phyloP scores from a whole-genome alignment of 176 grass and related monocot species.

The Saccharum officinarum region DNA sequence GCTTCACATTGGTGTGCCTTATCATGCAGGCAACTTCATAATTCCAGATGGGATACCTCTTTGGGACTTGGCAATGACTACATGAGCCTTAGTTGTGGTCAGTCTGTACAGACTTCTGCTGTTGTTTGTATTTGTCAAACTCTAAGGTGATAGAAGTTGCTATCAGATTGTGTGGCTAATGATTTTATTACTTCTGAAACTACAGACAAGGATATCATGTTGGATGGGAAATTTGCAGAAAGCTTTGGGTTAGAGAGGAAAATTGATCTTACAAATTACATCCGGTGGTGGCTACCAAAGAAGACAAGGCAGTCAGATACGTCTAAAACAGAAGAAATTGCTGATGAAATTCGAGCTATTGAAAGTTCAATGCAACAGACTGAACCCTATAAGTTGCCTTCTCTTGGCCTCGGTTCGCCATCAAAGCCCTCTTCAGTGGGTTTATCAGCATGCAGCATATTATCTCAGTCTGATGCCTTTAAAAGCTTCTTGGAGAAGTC shows the following conservation, averaged over 20 bases:
- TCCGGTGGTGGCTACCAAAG: constrained; percentile 94
- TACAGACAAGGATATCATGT: constrained; percentile 68
- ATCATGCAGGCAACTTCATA: constrained; percentile 75
- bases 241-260: constrained; percentile 75
- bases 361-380: constrained; percentile 70
- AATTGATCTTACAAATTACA: constrained; percentile 97
- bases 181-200: constrained; percentile 45
- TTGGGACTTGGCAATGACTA: constrained; percentile 81
- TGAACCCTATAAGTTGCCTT: constrained; percentile 93
- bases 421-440: constrained; percentile 49
- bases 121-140: constrained; percentile 1
- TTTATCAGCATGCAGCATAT: constrained; percentile 74
- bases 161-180: constrained; percentile 33
- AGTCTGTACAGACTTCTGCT: constrained; percentile 32
- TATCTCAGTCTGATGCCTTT: constrained; percentile 83
- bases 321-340: constrained; percentile 61
- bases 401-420: constrained; percentile 51
- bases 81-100: constrained; percentile 62
- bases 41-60: constrained; percentile 86
- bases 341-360: constrained; percentile 75
- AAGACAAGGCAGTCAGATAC: constrained; percentile 72
- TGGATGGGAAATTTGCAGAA: constrained; percentile 68
- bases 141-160: constrained; percentile 11
- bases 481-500: constrained; percentile 80
- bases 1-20: constrained; percentile 9